Conservation (phyloP, 192 early-diverging fungal species). For the Backusella tuberculispora region DNA sequence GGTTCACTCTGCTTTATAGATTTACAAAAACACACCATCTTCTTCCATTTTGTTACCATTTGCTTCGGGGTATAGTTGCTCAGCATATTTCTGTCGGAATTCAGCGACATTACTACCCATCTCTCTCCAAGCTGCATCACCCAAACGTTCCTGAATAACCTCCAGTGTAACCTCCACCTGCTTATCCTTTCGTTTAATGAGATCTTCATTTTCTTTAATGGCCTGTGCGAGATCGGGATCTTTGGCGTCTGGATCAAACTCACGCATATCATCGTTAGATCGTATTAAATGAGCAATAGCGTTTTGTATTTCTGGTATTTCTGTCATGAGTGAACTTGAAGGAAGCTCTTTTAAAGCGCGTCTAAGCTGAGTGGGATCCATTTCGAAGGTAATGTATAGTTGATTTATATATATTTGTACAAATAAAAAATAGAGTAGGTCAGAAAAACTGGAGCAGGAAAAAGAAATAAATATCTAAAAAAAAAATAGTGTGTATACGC, state of each 20-base stretch:
- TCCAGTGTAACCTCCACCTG: constrained; percentile 33
- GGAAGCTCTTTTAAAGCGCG: constrained; percentile 33
- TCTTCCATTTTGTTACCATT: not conserved
- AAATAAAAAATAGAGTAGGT: not conserved
- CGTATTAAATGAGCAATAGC: constrained; percentile 42
- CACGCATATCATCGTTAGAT: constrained; percentile 45
- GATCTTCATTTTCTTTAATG: constrained; percentile 40
- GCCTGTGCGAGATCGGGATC: constrained; percentile 44
- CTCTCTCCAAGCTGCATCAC: constrained; percentile 36
- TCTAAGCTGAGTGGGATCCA: constrained; percentile 9
- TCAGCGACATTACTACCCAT: constrained; percentile 31
- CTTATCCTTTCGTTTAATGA: constrained; percentile 39
- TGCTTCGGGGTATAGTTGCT: constrained; percentile 16
- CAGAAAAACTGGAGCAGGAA: not conserved
- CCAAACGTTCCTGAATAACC: constrained; percentile 36
- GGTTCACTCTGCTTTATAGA: not conserved
- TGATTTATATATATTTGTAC: not conserved
- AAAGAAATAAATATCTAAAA: not conserved
- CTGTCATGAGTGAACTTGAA: constrained; percentile 36
- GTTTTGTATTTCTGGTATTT: constrained; percentile 47
- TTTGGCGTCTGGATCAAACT: constrained; percentile 38
- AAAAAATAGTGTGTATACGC: too few species aligned
- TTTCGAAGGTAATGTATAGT: not conserved
- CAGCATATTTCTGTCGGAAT: constrained; percentile 18
- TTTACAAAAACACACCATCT: constrained; percentile 19